Percentiles rank a stretch among this genome's conserved stretches.
phyloP scores from a whole-genome alignment of 225 moss, liverwort and hornwort species.

The Pleurozium schreberi region DNA sequence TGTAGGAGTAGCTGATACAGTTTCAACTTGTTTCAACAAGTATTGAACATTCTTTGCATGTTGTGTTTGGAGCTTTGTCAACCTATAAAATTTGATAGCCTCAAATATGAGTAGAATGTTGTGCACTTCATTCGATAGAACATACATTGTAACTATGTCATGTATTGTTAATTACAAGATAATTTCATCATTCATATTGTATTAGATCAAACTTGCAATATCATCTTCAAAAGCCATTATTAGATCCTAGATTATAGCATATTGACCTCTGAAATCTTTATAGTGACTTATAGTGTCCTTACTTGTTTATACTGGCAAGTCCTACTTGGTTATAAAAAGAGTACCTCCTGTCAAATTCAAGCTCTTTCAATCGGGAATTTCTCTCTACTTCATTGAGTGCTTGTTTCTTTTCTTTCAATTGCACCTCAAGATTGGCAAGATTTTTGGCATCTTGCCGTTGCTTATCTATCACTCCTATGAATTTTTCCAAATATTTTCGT shows the following conservation, averaged over 20 bases:
- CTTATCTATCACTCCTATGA: constrained; percentile 56
- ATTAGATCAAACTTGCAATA: not conserved
- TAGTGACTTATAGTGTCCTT: not conserved
- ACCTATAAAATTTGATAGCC: constrained; percentile 11
- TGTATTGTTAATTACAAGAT: not conserved
- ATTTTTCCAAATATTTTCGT: constrained; percentile 60
- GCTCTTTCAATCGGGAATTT: constrained; percentile 55
- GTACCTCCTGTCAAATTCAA: constrained; percentile 70
- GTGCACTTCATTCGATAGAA: not conserved
- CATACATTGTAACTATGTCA: not conserved
- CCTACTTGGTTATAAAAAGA: not conserved
- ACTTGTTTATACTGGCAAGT: not conserved
- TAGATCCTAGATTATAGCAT: not conserved
- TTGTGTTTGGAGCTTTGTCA: constrained; percentile 61
- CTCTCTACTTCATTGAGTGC: constrained; percentile 50
- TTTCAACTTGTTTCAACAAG: constrained; percentile 70
- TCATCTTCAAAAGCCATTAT: not conserved
- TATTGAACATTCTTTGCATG: constrained; percentile 81
- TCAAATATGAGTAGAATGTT: not conserved
- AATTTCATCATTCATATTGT: not conserved
- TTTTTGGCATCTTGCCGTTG: constrained; percentile 60
- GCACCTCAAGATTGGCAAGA: constrained; percentile 56
- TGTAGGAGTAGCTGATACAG: constrained; percentile 23
- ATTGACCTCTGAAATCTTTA: not conserved
- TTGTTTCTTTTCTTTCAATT: constrained; percentile 65